Conservation (phyloP, 2,329 filamentous ascomycete species). For the Fusarium austroafricanum region DNA sequence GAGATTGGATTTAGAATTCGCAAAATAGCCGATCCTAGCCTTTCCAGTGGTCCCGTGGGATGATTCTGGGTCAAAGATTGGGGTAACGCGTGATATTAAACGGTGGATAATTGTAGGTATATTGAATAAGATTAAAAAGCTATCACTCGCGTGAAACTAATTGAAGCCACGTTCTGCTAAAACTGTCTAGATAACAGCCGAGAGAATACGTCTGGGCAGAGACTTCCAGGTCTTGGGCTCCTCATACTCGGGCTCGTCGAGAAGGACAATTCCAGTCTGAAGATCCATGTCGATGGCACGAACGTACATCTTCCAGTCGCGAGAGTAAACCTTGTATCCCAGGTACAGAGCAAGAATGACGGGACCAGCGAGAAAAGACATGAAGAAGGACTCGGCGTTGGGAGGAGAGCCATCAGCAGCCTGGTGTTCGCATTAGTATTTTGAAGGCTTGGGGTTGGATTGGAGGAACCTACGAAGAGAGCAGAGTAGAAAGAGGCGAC, state of each 20-base stretch:
- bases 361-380: constrained; percentile 75
- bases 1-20: neutral
- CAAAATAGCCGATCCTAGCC: neutral
- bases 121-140: neutral
- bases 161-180: neutral
- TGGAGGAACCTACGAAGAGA: constrained; percentile 17
- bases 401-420: constrained; percentile 73
- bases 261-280: constrained; percentile 79
- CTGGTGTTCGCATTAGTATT: neutral
- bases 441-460: too few species aligned
- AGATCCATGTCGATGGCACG: constrained; percentile 83
- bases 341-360: constrained; percentile 76
- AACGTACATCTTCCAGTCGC: constrained; percentile 69
- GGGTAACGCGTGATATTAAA: neutral
- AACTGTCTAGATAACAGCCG: constrained; percentile 13
- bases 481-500: constrained; percentile 85
- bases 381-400: constrained; percentile 75
- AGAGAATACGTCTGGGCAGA: constrained; percentile 7
- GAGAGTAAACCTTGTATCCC: constrained; percentile 79
- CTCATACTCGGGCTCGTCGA: constrained; percentile 70
- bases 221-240: constrained; percentile 63
- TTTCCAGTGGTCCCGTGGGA: neutral
- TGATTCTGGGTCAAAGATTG: neutral
- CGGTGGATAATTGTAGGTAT: neutral
- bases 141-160: neutral